Conservation (phyloP, 2,329 filamentous ascomycete genomes). For the Cladosporium sp. region DNA sequence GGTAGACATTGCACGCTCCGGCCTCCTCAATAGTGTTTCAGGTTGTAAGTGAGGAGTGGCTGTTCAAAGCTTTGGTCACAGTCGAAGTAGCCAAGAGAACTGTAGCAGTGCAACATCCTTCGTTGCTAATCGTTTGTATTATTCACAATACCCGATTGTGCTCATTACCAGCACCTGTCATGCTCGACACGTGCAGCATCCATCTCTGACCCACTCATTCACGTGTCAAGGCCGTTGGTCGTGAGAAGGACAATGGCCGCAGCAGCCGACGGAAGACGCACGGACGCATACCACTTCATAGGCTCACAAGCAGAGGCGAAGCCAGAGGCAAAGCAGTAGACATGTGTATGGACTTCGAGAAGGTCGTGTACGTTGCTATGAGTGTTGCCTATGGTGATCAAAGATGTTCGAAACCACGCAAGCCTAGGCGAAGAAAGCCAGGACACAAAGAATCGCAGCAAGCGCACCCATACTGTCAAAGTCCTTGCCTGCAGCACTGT, state of each 20-base stretch:
- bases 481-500: conserved; percentile 5
- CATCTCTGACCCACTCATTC: background rate
- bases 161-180: background rate
- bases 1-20: background rate
- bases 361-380: background rate
- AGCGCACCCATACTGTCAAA: conserved; percentile 21
- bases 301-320: background rate
- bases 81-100: background rate
- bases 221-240: background rate
- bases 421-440: conserved; percentile 19
- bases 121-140: background rate
- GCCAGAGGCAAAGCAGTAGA: background rate
- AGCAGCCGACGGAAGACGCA: background rate
- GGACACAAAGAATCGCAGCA: conserved; percentile 20
- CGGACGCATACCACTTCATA: background rate
- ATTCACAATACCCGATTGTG: background rate
- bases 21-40: no score
- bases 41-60: background rate
- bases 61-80: background rate
- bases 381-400: background rate
- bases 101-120: background rate
- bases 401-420: background rate
- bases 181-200: background rate
- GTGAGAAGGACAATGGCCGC: background rate
- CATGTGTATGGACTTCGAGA: background rate